phyloP scores from a whole-genome alignment of 2,329 filamentous ascomycete species.

The Aspergillus jensenii region DNA sequence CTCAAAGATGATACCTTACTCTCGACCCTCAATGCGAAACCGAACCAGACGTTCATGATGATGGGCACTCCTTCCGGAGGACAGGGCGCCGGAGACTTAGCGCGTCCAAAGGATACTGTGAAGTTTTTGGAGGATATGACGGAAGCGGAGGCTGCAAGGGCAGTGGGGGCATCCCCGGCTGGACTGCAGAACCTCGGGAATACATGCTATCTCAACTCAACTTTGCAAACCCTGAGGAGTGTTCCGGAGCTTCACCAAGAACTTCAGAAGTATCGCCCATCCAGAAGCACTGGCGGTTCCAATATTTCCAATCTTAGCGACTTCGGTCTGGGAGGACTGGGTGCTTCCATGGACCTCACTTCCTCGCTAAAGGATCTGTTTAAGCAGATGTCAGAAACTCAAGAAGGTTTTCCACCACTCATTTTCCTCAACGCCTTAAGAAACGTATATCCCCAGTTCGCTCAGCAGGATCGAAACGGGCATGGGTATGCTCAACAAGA shows the following conservation, averaged over 20 bases:
- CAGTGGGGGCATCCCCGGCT: constrained; percentile 80
- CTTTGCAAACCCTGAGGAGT: constrained; percentile 82
- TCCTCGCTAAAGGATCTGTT: constrained; percentile 78
- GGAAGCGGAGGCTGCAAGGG: constrained; percentile 81
- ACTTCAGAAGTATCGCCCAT: constrained; percentile 62
- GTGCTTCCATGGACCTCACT: constrained; percentile 68
- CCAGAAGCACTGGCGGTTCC: constrained; percentile 31
- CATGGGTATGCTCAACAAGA: constrained; percentile 95
- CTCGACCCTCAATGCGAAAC: constrained; percentile 78
- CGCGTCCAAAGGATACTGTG: constrained; percentile 72
- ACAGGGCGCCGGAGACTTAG: constrained; percentile 57
- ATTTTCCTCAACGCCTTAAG: constrained; percentile 81
- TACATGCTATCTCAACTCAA: constrained; percentile 98
- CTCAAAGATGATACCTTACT: constrained; percentile 94
- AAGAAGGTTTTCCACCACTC: constrained; percentile 79
- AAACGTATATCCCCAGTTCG: constrained; percentile 83
- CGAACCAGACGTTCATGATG: constrained; percentile 89
- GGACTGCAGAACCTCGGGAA: constrained; percentile 92
- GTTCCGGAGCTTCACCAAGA: constrained; percentile 89
- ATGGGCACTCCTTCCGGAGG: constrained; percentile 82
- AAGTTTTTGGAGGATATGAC: constrained; percentile 98
- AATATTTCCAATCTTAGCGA: constrained; percentile 49
- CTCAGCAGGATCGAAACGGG: constrained; percentile 79
- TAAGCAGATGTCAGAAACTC: constrained; percentile 84
- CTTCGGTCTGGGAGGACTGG: constrained; percentile 59